Base-by-base conservation (phyloP, 1,284 basidiomycete species). In the Leccinum pachyderme region DNA sequence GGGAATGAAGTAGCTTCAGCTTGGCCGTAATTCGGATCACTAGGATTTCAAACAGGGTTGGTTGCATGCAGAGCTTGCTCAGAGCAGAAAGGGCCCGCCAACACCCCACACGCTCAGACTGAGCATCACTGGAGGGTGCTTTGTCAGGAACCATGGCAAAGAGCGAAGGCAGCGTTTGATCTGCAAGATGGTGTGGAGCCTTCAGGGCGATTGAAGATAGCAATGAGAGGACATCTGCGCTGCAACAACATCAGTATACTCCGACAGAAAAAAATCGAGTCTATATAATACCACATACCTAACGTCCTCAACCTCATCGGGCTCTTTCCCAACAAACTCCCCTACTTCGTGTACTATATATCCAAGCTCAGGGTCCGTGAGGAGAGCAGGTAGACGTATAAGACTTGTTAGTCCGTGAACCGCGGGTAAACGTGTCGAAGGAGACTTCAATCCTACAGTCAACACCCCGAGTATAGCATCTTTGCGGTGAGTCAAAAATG, bases 1-100 rank as follows among this genome's bases (percentile, higher is more conserved):
- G 72, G n/a, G 82, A 70, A 60, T 83, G 87, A 37, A 91, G 69
- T 1, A 89, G 67, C 59, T 94, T 90, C 27, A 98, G 76, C 70
- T 93, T 93, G 2, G 89, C 86, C 1, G 81, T 83, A 11, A 98
- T 75, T 24, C 90, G 84, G 46, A 93, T 81, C 39, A 93, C 84
- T 29, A 98, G 80, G 6, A 81, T 87, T 68, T 94, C 92, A 71
- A 97, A 98, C 27, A 98, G 78, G 24, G 84, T 79, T 0, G 89
- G 79, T 46, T 88, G 83, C 3, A 82, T 71, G 68, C 93, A 96
- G 12, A 99, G 80, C 11, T 79, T 81, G 39, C 84, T 81, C 27
- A 99, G 80, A 4, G 88, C 83, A 2, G 80, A 76, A 31, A 99
- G 82, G 13, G 83, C 83, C 18, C 80, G 80, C 74, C 91, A 88